Percentiles rank a stretch among this genome's conserved stretches.
phyloP scores from a whole-genome alignment of 352 stramenopile species.

The Globisporangium cederbergense region DNA sequence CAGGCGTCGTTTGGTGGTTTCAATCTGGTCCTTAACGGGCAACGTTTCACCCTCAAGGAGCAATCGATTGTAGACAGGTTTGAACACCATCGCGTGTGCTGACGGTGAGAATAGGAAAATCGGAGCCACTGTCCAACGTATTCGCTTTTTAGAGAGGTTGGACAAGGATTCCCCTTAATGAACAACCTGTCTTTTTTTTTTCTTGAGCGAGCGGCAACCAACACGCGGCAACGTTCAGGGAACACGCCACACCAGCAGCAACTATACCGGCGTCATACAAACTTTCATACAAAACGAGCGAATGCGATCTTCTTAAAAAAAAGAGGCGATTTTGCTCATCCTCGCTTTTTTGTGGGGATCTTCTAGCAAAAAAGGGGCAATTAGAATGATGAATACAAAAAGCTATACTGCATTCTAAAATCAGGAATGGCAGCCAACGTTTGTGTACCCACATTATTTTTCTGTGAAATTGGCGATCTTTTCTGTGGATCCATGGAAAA shows the following conservation, averaged over 20 bases:
- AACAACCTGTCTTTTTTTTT: background rate
- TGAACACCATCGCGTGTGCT: too few relatives aligned
- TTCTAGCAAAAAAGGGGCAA: background rate
- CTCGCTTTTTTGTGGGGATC: background rate
- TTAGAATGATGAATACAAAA: background rate
- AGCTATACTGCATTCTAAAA: background rate
- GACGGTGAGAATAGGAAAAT: too few relatives aligned
- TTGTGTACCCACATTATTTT: background rate
- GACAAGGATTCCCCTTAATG: too few relatives aligned
- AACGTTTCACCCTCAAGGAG: background rate
- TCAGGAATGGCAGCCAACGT: background rate
- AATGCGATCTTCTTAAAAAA: constrained; percentile 5
- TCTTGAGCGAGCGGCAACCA: constrained; percentile 2
- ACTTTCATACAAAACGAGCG: background rate
- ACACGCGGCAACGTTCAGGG: constrained; percentile 12
- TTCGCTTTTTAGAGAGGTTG: too few relatives aligned
- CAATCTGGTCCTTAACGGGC: background rate
- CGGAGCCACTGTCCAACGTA: too few relatives aligned
- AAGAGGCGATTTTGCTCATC: background rate
- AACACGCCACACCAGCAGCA: constrained; percentile 3
- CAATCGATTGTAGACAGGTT: too few relatives aligned
- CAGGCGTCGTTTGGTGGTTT: background rate
- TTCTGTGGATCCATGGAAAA: too few relatives aligned
- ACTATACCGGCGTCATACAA: background rate
- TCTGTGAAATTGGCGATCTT: constrained; percentile 1